These are phyloP conservation scores for Dianthus caryophyllus DNA, from an alignment of 148 eudicot genomes.

Conservation along the genomic window DNA sequence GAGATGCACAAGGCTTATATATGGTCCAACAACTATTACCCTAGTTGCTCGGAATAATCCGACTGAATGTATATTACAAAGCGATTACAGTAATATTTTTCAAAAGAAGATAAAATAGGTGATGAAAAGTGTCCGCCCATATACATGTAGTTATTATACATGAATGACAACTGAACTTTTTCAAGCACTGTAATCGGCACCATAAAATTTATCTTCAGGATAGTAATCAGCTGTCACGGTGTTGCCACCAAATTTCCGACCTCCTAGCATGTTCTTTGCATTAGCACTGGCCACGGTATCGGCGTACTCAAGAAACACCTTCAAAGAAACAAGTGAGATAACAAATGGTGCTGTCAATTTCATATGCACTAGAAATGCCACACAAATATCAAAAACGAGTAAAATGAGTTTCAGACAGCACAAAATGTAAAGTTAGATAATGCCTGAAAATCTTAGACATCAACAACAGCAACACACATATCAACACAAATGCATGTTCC, in stretches of 20 bases:
- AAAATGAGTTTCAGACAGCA: no score
- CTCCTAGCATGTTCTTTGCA: slow-evolving; percentile 65
- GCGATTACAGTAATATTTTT: neutral
- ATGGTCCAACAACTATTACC: no score
- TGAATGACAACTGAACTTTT: neutral
- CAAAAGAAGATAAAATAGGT: neutral
- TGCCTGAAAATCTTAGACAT: no score
- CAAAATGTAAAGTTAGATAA: no score
- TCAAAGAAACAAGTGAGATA: neutral
- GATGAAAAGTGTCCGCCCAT: neutral
- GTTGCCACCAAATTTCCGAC: slow-evolving; percentile 79
- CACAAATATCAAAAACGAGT: no score
- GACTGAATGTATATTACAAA: no score
- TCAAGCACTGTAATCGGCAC: slow-evolving; percentile 45
- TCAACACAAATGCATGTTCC: neutral
- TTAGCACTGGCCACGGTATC: slow-evolving; percentile 44
- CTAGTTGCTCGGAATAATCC: no score
- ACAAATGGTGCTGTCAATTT: neutral
- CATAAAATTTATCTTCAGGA: slow-evolving; percentile 59
- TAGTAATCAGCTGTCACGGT: slow-evolving; percentile 64
- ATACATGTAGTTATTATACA: slow-evolving; percentile 16
- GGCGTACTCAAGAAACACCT: slow-evolving; percentile 82
- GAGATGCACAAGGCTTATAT: no score
- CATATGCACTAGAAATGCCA: neutral
- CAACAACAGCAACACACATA: neutral